Evolutionary conservation across 2,329 filamentous ascomycete species (phyloP), one percentile per base, ranked within the genome.

Genomic region (Davidsoniella eucalypti): DNA sequence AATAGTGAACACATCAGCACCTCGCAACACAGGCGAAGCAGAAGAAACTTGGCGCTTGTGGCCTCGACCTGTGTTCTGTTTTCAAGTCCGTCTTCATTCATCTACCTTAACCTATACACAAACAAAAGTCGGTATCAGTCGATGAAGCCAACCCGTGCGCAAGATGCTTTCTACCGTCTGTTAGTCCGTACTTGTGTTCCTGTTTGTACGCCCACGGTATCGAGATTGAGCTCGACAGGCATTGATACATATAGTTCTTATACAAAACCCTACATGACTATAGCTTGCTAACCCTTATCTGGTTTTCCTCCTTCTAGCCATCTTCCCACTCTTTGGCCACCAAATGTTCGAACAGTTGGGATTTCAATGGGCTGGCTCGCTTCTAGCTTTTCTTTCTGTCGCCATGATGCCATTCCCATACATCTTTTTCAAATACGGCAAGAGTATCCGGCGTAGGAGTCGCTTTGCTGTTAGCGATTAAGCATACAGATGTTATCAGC

Each of bases 251-350:
- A 23, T 23, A 5, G 21, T 12, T 12, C 26, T 33, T 33, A 12
- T 12, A 33, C 10, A 9, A 29, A 9, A 29, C 26, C 26, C 26
- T 29, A 29, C n/a, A 14, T 9, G 4, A 18, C 9, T 14, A 16
- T 18, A 21, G 8, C 7, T 21, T 36, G 25, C 21, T 14, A 45
- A 41, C 23, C 36, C 37, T 37, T 38, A 5, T 52, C 56, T 60
- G 42, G 58, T 23, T 54, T 33, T 43, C 14, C 10, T 36, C 16
- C 25, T 26, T 43, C 33, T 55, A 77, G 86, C 85, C 48, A 75
- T 78, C 3, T 88, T 88, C 57, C 83, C 84, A 12, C 67, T 87
- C 2, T 87, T 88, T 61, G 82, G 82, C 14, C 72, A 76, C 25
- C 81, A 80, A 56, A 77, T 88, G 79, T 90, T 87, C 59, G 61